These are phyloP conservation scores for Scedosporium aurantiacum DNA, from an alignment of 2,329 filamentous ascomycete species.

Conservation along the genomic window DNA sequence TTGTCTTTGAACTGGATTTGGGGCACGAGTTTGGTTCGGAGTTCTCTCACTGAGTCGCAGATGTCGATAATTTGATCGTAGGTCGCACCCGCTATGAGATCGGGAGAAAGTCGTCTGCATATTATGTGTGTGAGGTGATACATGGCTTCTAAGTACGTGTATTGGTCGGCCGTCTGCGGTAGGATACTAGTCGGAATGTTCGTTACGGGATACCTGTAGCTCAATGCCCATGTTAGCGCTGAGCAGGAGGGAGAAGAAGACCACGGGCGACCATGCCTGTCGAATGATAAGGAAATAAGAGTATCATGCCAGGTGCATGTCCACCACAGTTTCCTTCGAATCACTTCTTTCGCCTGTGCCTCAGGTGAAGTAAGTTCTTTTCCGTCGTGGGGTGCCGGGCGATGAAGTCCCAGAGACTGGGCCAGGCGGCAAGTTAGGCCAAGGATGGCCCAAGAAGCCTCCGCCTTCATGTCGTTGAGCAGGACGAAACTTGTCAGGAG, in stretches of 20 bases:
- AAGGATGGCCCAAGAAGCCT: constrained; percentile 55
- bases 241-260: constrained; percentile 8
- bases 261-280: constrained; percentile 31
- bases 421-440: constrained; percentile 55
- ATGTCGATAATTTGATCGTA: constrained; percentile 47
- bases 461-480: constrained; percentile 59
- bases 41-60: constrained; percentile 42
- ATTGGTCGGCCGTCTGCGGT: constrained; percentile 35
- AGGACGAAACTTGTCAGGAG: constrained; percentile 53
- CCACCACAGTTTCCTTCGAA: constrained; percentile 50
- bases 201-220: constrained; percentile 47
- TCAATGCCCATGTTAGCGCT: constrained; percentile 2
- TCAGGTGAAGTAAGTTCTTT: constrained; percentile 22
- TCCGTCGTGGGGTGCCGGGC: constrained; percentile 31
- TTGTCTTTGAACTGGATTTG: constrained; percentile 48
- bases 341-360: constrained; percentile 38
- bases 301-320: constrained; percentile 58
- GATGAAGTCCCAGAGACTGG: constrained; percentile 52
- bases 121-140: constrained; percentile 53
- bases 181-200: constrained; percentile 46
- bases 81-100: constrained; percentile 34
- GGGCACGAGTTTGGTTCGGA: constrained; percentile 34
- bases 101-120: constrained; percentile 44
- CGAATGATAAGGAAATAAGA: constrained; percentile 54
- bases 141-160: constrained; percentile 53